Evolutionary conservation across 495 filamentous ascomycete species (phyloP).

Genomic region (Articulospora tetracladia): DNA sequence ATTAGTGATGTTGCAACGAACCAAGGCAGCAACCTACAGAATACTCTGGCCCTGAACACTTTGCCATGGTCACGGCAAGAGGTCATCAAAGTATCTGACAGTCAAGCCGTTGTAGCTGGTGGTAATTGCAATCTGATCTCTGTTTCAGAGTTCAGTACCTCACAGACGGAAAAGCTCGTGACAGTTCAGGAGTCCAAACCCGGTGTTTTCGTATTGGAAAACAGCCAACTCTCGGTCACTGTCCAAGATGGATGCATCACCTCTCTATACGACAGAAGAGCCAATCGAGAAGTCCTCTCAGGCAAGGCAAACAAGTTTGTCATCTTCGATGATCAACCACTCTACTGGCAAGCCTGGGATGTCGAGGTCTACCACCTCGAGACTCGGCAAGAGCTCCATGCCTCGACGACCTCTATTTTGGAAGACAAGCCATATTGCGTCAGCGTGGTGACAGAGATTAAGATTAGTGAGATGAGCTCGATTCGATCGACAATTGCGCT

Average conservation of each 20-base stretch:
- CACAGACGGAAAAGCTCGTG: constrained; percentile 43
- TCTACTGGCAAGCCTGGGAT: constrained; percentile 99
- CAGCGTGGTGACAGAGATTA: constrained; percentile 75
- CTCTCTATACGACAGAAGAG: constrained; percentile 70
- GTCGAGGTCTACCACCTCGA: constrained; percentile 95
- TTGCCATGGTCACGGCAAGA: constrained; percentile 78
- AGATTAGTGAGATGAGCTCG: constrained; percentile 86
- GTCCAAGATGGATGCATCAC: constrained; percentile 74
- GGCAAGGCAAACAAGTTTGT: constrained; percentile 87
- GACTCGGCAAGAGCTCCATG: constrained; percentile 69
- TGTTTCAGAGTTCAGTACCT: constrained; percentile 43
- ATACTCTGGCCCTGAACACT: constrained; percentile 66
- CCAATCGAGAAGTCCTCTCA: constrained; percentile 71
- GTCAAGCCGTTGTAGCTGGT: constrained; percentile 42
- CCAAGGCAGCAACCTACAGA: constrained; percentile 22
- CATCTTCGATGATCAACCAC: constrained; percentile 96
- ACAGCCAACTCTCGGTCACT: constrained; percentile 65
- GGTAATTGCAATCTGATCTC: constrained; percentile 44
- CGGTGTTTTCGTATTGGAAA: constrained; percentile 75
- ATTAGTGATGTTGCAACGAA: constrained; percentile 37
- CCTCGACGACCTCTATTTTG: constrained; percentile 59
- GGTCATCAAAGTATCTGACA: constrained; percentile 56
- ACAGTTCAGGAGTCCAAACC: constrained; percentile 58
- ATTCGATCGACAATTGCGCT: constrained; percentile 84
- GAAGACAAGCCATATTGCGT: constrained; percentile 70